phyloP scores from a whole-genome alignment of 2,329 filamentous ascomycete genomes.

The Epichloe scottii region DNA sequence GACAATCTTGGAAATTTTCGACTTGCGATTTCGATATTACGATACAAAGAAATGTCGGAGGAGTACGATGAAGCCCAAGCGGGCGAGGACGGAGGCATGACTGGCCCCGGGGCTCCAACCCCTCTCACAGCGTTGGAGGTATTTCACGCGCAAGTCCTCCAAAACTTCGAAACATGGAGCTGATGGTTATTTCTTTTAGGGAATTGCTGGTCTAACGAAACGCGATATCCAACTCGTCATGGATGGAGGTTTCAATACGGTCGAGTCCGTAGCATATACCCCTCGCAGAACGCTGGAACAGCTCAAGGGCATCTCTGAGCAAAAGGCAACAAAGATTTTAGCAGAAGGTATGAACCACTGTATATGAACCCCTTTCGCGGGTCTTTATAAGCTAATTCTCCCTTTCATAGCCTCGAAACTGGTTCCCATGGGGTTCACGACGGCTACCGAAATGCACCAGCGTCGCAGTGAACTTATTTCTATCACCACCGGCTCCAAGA shows the following conservation, averaged over 20 bases:
- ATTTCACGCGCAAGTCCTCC: conserved; percentile 10
- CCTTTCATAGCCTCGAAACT: conserved; percentile 67
- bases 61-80: conserved; percentile 54
- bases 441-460: conserved; percentile 97
- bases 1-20: neutral
- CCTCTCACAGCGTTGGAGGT: conserved; percentile 80
- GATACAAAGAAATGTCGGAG: conserved; percentile 28
- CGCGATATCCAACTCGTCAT: conserved; percentile 88
- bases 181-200: conserved; percentile 36
- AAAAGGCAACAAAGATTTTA: conserved; percentile 86
- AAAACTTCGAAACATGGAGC: neutral
- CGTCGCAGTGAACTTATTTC: conserved; percentile 94
- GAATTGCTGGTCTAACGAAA: conserved; percentile 78
- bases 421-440: conserved; percentile 98
- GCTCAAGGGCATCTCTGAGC: conserved; percentile 95
- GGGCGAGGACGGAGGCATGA: conserved; percentile 57
- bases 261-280: conserved; percentile 90
- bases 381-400: conserved; percentile 6
- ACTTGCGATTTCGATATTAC: neutral
- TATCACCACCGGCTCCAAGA: conserved; percentile 95
- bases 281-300: conserved; percentile 75
- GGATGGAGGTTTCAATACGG: conserved; percentile 87
- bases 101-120: conserved; percentile 86
- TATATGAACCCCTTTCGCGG: neutral
- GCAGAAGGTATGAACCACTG: conserved; percentile 55